Evolutionary conservation across 2,329 filamentous ascomycete genomes (phyloP).

Genomic region (Stenocarpella maydis): DNA sequence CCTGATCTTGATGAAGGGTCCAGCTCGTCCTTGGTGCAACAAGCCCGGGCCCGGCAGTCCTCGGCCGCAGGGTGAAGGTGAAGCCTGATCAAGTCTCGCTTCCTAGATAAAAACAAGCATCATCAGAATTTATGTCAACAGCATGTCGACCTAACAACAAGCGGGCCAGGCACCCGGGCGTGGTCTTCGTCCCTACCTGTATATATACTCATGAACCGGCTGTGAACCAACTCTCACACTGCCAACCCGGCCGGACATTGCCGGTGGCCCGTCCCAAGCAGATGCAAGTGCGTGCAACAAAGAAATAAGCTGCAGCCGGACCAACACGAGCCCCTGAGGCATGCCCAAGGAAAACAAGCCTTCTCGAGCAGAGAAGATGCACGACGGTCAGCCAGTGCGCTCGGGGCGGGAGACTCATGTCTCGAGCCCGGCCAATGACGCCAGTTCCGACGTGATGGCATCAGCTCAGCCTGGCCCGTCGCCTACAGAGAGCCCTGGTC

Average conservation of each 20-base stretch:
- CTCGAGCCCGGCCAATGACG: slow-evolving; percentile 13
- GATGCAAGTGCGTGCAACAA: neutral
- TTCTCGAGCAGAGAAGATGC: neutral
- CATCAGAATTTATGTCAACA: neutral
- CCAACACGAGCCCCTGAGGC: neutral
- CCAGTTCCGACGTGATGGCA: slow-evolving; percentile 20
- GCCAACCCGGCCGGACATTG: slow-evolving; percentile 2
- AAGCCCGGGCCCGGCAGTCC: neutral
- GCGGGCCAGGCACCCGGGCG: neutral
- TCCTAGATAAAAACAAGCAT: neutral
- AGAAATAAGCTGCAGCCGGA: neutral
- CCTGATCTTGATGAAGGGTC: neutral
- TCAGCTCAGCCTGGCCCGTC: neutral
- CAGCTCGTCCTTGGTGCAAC: neutral
- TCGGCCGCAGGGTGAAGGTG: neutral
- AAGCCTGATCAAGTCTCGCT: neutral
- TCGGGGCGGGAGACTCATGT: neutral
- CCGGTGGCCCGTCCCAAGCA: slow-evolving; percentile 10
- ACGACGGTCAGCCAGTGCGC: neutral
- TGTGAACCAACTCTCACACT: neutral
- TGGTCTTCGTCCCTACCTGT: neutral
- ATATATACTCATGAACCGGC: neutral
- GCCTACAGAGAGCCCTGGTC: neutral
- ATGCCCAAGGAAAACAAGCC: neutral
- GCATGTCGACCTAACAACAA: neutral